Base-by-base conservation (phyloP, 441 rosid species). In the Mallotus repandus region DNA sequence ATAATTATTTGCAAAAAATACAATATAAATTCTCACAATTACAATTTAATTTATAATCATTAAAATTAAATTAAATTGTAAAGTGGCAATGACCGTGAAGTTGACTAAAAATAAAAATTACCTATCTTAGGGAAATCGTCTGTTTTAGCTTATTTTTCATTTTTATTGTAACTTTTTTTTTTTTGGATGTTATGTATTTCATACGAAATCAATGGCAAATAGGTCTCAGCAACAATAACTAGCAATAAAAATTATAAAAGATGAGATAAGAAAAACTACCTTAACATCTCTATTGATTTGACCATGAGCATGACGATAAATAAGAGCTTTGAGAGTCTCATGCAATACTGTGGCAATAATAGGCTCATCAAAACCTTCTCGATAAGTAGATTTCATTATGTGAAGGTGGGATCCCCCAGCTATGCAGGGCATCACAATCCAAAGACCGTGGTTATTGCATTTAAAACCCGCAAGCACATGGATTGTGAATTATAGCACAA, bases 351-450 rank as follows among this genome's bases (percentile, higher is more conserved):
- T 89, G 72, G 94, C 98, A 74, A 96, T 93, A 77, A 90, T 89
- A 76, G 89, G 86, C 83, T 96, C 99, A 72, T 96, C 97, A 79
- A 96, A 94, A 83, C 98, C 99, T 78, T 93, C 99, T 54, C 84
- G 86, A 86, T 68, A 87, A 66, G 93, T 72, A 71, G 91, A 90
- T 87, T 96, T 91, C 85, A 96, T 96, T 77, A 93, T 88, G 82
- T 93, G 99, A 76, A 96, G 90, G 86, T 97, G 93, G 66, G 99
- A 96, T 55, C 99, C 99, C 69, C 97, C 96, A 53, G 93, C 89
- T 98, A 96, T 96, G 88, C 89, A 93, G 25, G 98, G 98, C 99
- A 96, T 96, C 83, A 96, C 99, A 77, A 92, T 96, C 97, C 99
- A 96, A 69, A 96, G 98, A 82, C 78, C 80, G 75, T 89, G 91